Conservation (phyloP, 352 stramenopile genomes). For the Halophytophthora batemanensis region DNA sequence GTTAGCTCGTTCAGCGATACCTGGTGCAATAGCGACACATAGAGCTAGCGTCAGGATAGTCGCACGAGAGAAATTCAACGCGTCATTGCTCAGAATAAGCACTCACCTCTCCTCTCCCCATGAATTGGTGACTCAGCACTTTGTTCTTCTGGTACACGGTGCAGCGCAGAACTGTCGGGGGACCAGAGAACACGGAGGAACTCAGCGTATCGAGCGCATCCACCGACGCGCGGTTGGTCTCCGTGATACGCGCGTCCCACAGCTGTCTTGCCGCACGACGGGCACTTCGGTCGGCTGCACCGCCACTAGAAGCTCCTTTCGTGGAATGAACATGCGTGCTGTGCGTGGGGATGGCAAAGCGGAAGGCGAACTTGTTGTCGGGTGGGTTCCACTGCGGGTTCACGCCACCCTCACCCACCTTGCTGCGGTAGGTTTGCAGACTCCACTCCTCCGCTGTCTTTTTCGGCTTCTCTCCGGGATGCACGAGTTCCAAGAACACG, state of each 20-base stretch:
- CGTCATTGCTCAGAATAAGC: not conserved
- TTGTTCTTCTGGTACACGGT: slow-evolving; percentile 81
- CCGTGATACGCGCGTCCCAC: slow-evolving; percentile 38
- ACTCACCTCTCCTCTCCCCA: slow-evolving; percentile 61
- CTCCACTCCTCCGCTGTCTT: slow-evolving; percentile 63
- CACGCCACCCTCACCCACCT: slow-evolving; percentile 42
- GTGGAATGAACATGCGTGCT: slow-evolving; percentile 30
- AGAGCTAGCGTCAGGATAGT: slow-evolving; percentile 1
- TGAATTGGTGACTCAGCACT: slow-evolving; percentile 70
- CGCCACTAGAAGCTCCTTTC: not conserved
- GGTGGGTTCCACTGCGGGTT: slow-evolving; percentile 50
- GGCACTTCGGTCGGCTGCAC: slow-evolving; percentile 9
- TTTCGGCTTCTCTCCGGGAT: slow-evolving; percentile 23
- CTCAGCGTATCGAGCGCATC: slow-evolving; percentile 57
- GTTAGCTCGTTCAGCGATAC: slow-evolving; percentile 50
- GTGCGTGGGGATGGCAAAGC: slow-evolving; percentile 77
- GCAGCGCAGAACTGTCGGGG: slow-evolving; percentile 53
- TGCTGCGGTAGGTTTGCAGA: slow-evolving; percentile 72
- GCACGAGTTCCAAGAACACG: slow-evolving; percentile 64
- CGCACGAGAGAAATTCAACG: not conserved
- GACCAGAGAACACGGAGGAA: slow-evolving; percentile 58
- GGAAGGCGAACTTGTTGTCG: slow-evolving; percentile 67
- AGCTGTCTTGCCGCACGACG: slow-evolving; percentile 26
- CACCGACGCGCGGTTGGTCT: slow-evolving; percentile 28
- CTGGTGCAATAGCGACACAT: slow-evolving; percentile 19